Evolutionary conservation across 805 yeast species (phyloP), one percentile per base, ranked within the genome.

Genomic region (Hanseniaspora clermontiae): DNA sequence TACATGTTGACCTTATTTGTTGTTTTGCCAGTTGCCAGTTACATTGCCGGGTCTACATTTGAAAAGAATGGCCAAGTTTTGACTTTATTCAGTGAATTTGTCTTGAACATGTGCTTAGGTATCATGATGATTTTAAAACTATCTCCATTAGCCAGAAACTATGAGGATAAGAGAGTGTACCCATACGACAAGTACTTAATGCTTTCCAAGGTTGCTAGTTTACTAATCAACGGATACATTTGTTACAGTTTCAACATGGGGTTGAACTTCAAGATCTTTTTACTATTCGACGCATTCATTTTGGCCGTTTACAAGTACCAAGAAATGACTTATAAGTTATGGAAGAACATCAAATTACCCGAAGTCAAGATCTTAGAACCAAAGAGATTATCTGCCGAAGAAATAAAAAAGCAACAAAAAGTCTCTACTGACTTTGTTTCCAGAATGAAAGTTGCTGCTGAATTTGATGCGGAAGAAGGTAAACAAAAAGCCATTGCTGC

Each of bases 241-340:
- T 75, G 74, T 2, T 74, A 70, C 61, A 70, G 70, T 63, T 74
- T 74, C 3, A 62, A 68, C 49, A 66, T 68, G 56, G 74, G 75
- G 1, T 68, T 72, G 72, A 67, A 68, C 5, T 73, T 71, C 61
- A 73, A 72, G 49, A 65, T 73, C 46, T 71, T 71, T 59, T 71
- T 75, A 2, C 68, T 73, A 52, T 71, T 71, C 50, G 76, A 73
- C 57, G 75, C 72, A 53, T 52, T 73, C 55, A 70, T 73, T 62
- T 72, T 75, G 3, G 71, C 68, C 60, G 74, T 73, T 27, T 65
- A 72, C 51, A 73, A 71, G 59, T 71, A 71, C 74, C 77, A 76
- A 3, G 51, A 53, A 46, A n/a, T 3, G 29, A 64, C 70, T 64
- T 60, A 73, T 27, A 74, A 72, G 60, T 64, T 73, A 48, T 57